phyloP scores from a whole-genome alignment of 257 asterid genomes.

The Thymus quinquecostatus region DNA sequence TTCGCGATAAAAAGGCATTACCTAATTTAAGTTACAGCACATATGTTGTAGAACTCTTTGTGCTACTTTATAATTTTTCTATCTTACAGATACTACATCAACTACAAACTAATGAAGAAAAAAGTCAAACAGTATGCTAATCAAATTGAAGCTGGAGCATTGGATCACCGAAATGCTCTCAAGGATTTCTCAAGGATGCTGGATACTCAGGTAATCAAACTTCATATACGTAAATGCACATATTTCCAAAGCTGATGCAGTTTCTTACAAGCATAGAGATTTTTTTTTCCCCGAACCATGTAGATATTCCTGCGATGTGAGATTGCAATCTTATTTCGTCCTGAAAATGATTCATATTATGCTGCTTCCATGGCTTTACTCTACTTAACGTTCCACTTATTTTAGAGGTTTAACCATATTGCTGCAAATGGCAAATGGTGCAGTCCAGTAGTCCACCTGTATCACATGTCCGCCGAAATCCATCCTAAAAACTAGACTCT shows the following conservation, averaged over 20 bases:
- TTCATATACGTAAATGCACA: neutral
- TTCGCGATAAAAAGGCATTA: constrained; percentile 3
- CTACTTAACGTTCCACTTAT: neutral
- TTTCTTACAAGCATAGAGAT: neutral
- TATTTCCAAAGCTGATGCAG: neutral
- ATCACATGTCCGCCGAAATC: neutral
- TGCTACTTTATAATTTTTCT: constrained; percentile 29
- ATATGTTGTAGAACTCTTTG: neutral
- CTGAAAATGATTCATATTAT: neutral
- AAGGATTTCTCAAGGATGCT: constrained; percentile 94
- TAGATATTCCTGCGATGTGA: constrained; percentile 14
- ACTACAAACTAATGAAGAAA: constrained; percentile 96
- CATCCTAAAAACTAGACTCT: neutral
- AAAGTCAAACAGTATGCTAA: constrained; percentile 74
- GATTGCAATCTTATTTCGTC: constrained; percentile 15
- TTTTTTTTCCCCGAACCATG: neutral
- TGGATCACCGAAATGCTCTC: constrained; percentile 76
- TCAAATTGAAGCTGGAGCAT: constrained; percentile 71
- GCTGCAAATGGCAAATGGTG: constrained; percentile 5
- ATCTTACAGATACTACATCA: constrained; percentile 77
- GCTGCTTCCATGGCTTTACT: constrained; percentile 15
- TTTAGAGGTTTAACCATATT: neutral
- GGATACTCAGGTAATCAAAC: constrained; percentile 77
- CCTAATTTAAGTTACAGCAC: neutral
- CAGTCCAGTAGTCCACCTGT: neutral